phyloP scores from a whole-genome alignment of 192 early-diverging fungal genomes.

The Coemansia sp. region DNA sequence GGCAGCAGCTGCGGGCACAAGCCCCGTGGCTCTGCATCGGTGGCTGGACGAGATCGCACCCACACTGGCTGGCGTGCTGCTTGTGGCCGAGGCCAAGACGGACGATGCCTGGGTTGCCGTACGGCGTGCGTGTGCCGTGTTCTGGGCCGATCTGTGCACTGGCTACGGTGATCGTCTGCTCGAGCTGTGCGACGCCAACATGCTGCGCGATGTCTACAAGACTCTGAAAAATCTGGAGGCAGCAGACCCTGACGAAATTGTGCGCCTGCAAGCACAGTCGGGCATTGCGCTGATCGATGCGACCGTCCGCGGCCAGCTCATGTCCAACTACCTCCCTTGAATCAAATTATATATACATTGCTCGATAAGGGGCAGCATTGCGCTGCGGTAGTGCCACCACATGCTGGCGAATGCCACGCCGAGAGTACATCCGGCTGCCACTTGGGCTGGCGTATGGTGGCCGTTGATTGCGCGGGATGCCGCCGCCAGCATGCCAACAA shows the following conservation, averaged over 20 bases:
- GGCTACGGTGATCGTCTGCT: constrained; percentile 63
- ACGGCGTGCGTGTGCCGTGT: constrained; percentile 65
- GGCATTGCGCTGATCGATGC: constrained; percentile 51
- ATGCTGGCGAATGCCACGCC: constrained; percentile 24
- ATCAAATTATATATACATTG: not conserved
- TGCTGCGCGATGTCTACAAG: constrained; percentile 58
- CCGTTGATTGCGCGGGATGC: constrained; percentile 39
- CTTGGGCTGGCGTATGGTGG: constrained; percentile 38
- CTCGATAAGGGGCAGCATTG: constrained; percentile 7
- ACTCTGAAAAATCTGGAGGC: constrained; percentile 64
- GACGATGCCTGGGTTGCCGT: constrained; percentile 48
- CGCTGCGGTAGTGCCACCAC: constrained; percentile 26
- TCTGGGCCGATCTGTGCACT: constrained; percentile 68
- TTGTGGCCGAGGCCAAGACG: constrained; percentile 12
- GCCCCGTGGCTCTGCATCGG: constrained; percentile 66
- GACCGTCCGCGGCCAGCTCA: not conserved
- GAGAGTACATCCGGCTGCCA: constrained; percentile 25
- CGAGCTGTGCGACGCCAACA: constrained; percentile 59
- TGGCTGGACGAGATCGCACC: constrained; percentile 67
- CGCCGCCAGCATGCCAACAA: constrained; percentile 15
- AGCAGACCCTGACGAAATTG: constrained; percentile 71
- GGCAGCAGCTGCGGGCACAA: constrained; percentile 67
- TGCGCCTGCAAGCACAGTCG: constrained; percentile 66
- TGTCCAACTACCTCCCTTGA: not conserved
- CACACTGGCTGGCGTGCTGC: constrained; percentile 68